Percentiles rank a stretch among this genome's conserved stretches.
Conservation (phyloP, 176 grass and related monocot species). For the Aechmea fasciata region DNA sequence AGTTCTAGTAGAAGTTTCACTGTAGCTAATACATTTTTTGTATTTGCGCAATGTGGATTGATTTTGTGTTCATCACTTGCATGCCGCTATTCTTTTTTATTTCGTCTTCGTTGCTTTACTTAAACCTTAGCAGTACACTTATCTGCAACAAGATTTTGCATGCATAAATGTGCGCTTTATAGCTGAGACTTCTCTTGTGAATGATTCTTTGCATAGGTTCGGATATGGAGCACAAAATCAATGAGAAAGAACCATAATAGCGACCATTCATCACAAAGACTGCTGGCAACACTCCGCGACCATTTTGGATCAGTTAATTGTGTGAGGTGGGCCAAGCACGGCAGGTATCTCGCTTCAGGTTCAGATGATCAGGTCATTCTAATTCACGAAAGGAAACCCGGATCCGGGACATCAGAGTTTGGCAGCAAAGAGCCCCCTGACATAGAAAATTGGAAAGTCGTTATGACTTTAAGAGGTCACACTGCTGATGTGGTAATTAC, state of each 20-base stretch:
- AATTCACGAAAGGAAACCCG: conserved; percentile 91
- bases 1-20: no score
- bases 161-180: background rate
- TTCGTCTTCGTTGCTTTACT: background rate
- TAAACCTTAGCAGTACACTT: background rate
- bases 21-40: no score
- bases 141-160: background rate
- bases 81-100: background rate
- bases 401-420: conserved; percentile 86
- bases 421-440: conserved; percentile 91
- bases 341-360: conserved; percentile 81
- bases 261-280: conserved; percentile 45
- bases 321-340: conserved; percentile 91
- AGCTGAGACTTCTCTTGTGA: conserved; percentile 1
- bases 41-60: no score
- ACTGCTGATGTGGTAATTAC: conserved; percentile 96
- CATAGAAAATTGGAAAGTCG: conserved; percentile 96
- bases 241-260: conserved; percentile 32
- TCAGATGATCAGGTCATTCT: conserved; percentile 97
- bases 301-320: conserved; percentile 99
- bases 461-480: conserved; percentile 94
- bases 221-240: conserved; percentile 99
- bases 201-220: conserved; percentile 37
- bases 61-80: no score
- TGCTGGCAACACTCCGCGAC: conserved; percentile 75